Conservation (phyloP, 306 rosid genomes). For the Ziziphus jujuba region DNA sequence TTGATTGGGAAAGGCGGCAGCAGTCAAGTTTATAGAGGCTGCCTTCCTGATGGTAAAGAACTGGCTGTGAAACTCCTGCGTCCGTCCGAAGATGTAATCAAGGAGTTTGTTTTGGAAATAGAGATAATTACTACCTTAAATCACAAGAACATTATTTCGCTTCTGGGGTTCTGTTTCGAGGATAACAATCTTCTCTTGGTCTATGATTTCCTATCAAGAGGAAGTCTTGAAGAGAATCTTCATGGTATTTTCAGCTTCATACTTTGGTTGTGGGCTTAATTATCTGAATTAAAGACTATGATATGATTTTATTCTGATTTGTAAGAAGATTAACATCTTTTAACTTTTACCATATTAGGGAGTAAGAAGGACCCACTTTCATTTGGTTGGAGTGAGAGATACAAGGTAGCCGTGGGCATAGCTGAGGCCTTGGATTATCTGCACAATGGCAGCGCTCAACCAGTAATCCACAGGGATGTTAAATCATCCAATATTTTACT, state of each 20-base stretch:
- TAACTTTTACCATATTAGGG: slow-evolving; percentile 43
- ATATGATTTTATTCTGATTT: background rate
- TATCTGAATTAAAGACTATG: background rate
- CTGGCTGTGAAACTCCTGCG: slow-evolving; percentile 90
- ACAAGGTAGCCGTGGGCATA: slow-evolving; percentile 80
- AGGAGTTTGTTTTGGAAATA: slow-evolving; percentile 79
- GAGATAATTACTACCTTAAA: slow-evolving; percentile 80
- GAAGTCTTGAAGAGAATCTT: slow-evolving; percentile 97
- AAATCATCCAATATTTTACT: slow-evolving; percentile 83
- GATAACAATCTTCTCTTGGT: slow-evolving; percentile 78
- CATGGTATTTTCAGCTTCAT: slow-evolving; percentile 50
- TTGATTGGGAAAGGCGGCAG: slow-evolving; percentile 94
- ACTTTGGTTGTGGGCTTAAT: background rate
- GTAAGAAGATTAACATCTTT: slow-evolving; percentile 8
- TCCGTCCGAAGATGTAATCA: slow-evolving; percentile 73
- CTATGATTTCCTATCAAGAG: slow-evolving; percentile 87
- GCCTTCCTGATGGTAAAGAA: slow-evolving; percentile 85
- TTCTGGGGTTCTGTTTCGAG: slow-evolving; percentile 91
- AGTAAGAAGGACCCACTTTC: slow-evolving; percentile 51
- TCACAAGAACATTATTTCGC: slow-evolving; percentile 87
- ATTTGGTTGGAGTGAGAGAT: slow-evolving; percentile 91
- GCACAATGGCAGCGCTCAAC: slow-evolving; percentile 57
- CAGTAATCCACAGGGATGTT: slow-evolving; percentile 87
- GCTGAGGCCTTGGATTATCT: slow-evolving; percentile 92
- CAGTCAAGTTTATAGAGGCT: slow-evolving; percentile 87